Conservation (phyloP, 768 basidiomycete species). For the Lyophyllum decastes region DNA sequence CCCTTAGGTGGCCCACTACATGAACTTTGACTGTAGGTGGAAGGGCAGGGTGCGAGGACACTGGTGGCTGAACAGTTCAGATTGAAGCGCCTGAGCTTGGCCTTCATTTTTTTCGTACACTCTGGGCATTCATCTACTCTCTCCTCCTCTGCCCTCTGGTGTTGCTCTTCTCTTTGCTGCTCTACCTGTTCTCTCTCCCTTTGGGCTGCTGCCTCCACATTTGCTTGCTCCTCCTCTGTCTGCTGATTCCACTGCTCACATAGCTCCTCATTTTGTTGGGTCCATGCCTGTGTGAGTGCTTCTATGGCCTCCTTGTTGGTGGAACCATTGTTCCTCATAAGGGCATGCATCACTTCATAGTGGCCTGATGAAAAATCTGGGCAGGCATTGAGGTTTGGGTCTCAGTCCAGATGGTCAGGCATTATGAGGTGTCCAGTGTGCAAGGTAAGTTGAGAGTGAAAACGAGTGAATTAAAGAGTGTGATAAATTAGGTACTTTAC, state of each 20-base stretch:
- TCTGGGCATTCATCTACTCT: not conserved
- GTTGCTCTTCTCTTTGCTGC: not conserved
- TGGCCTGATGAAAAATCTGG: constrained; percentile 1
- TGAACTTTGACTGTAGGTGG: no score
- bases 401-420: not conserved
- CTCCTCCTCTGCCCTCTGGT: not conserved
- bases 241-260: not conserved
- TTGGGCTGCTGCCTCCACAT: not conserved
- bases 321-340: not conserved
- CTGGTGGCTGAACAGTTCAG: not conserved
- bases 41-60: constrained; percentile 1
- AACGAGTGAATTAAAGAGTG: not conserved
- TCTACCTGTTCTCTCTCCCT: not conserved
- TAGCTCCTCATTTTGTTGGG: not conserved
- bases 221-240: not conserved
- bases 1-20: no score
- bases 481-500: not conserved
- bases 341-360: not conserved
- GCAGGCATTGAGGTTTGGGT: not conserved
- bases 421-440: not conserved
- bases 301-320: not conserved
- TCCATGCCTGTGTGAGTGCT: not conserved
- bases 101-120: not conserved
- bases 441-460: not conserved
- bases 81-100: constrained; percentile 1